These are phyloP conservation scores for Lecanicillium sp. DNA, from an alignment of 2,329 filamentous ascomycete genomes.

Conservation along the genomic window DNA sequence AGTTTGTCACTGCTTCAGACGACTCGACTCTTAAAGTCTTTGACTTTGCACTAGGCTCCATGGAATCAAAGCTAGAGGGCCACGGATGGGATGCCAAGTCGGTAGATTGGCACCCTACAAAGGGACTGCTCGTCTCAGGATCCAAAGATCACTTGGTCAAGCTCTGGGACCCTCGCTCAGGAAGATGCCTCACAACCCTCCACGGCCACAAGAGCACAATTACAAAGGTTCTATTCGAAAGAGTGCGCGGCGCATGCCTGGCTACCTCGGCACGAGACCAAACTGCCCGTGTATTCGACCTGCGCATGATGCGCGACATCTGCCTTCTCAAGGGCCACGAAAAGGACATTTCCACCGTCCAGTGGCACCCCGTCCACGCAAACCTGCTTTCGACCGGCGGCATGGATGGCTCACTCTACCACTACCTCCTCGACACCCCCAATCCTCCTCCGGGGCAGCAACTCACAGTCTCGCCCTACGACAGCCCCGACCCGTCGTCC, in stretches of 20 bases:
- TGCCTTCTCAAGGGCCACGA: conserved; percentile 89
- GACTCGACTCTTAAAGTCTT: conserved; percentile 92
- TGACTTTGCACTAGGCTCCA: conserved; percentile 80
- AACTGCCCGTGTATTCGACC: conserved; percentile 85
- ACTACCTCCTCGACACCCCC: conserved; percentile 93
- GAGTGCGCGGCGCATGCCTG: conserved; percentile 72
- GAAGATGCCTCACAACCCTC: conserved; percentile 83
- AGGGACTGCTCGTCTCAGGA: conserved; percentile 87
- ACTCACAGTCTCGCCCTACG: conserved; percentile 71
- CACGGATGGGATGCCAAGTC: conserved; percentile 97
- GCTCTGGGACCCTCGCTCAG: conserved; percentile 92
- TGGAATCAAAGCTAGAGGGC: conserved; percentile 79
- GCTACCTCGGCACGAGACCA: conserved; percentile 91
- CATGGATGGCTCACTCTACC: conserved; percentile 79
- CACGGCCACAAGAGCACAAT: conserved; percentile 98
- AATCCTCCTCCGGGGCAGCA: conserved; percentile 71
- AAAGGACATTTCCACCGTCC: conserved; percentile 86
- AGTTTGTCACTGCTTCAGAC: conserved; percentile 93
- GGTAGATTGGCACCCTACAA: conserved; percentile 95
- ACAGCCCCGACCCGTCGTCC: conserved; percentile 69
- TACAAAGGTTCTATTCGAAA: conserved; percentile 85
- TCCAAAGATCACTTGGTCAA: conserved; percentile 98
- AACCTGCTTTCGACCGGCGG: conserved; percentile 86
- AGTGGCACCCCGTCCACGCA: conserved; percentile 90
- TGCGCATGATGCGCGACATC: conserved; percentile 97